A percentile compares a stretch with the other conserved stretches of the same genome.
These are phyloP conservation scores for Smallanthus sonchifolius DNA, from an alignment of 129 eudicot species.

Conservation along the genomic window DNA sequence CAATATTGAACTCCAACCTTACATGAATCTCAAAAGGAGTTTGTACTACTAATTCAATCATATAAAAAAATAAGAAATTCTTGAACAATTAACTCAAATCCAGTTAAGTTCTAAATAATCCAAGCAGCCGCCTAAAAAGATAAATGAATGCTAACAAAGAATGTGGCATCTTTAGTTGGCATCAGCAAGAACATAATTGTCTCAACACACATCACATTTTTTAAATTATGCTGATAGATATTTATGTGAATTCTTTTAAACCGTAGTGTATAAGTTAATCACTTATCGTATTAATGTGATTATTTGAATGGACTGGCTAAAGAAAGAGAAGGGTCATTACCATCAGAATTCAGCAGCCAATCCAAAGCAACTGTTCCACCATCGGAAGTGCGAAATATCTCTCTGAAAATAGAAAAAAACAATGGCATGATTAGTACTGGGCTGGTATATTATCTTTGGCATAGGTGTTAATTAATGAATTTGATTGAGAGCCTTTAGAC, in stretches of 20 bases:
- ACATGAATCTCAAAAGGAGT: background rate
- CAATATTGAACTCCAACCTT: background rate
- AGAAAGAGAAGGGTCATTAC: constrained; percentile 33
- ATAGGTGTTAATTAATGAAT: background rate
- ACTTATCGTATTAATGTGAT: background rate
- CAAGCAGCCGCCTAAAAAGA: background rate
- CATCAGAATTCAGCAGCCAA: constrained; percentile 60
- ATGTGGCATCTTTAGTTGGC: background rate
- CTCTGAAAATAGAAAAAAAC: constrained; percentile 38
- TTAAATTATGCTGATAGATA: background rate
- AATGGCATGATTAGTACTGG: background rate
- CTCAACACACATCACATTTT: background rate
- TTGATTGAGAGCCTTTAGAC: background rate
- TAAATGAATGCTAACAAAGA: background rate
- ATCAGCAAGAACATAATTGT: background rate
- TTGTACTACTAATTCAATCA: background rate
- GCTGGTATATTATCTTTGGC: background rate
- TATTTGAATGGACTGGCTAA: background rate
- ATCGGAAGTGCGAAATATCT: constrained; percentile 65
- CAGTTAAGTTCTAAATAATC: background rate
- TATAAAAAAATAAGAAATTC: background rate
- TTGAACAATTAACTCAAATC: background rate
- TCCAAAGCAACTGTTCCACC: constrained; percentile 96
- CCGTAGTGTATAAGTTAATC: background rate
- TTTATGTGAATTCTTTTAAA: background rate